Conservation (phyloP, 202 grass and related monocot species). For the Carex sylvatica region DNA sequence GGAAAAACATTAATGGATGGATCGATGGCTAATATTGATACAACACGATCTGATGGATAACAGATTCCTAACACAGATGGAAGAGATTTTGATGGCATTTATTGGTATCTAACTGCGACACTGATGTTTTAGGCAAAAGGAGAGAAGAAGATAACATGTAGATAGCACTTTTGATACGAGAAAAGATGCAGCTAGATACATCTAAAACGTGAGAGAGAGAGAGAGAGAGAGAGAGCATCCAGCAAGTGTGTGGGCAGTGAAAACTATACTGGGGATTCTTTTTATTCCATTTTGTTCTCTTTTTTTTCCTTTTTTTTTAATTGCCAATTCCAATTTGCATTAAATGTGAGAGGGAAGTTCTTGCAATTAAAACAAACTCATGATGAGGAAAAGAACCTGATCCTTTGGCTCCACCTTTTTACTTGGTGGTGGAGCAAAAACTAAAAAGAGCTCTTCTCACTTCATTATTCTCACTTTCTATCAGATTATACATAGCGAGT, state of each 20-base stretch:
- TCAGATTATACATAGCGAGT: conserved; percentile 15
- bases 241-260: conserved; percentile 8
- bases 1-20: no score
- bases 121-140: conserved; percentile 25
- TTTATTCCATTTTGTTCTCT: not conserved
- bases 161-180: conserved; percentile 31
- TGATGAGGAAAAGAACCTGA: conserved; percentile 47
- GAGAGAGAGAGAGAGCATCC: not conserved
- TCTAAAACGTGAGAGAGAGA: conserved; percentile 20
- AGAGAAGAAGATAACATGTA: conserved; percentile 25
- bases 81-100: conserved; percentile 28
- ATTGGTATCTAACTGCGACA: conserved; percentile 31
- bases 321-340: conserved; percentile 13
- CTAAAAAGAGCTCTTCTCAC: conserved; percentile 22
- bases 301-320: conserved; percentile 10
- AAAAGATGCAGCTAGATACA: conserved; percentile 20
- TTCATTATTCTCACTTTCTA: conserved; percentile 1
- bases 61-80: conserved; percentile 25
- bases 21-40: conserved; percentile 9
- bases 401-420: conserved; percentile 33
- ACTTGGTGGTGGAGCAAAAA: conserved; percentile 64
- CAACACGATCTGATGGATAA: conserved; percentile 15
- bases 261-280: conserved; percentile 2
- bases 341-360: conserved; percentile 34
- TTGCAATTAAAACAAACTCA: conserved; percentile 54